Evolutionary conservation across 164 flowering plant species (phyloP).

Genomic region (Chimonanthus praecox): DNA sequence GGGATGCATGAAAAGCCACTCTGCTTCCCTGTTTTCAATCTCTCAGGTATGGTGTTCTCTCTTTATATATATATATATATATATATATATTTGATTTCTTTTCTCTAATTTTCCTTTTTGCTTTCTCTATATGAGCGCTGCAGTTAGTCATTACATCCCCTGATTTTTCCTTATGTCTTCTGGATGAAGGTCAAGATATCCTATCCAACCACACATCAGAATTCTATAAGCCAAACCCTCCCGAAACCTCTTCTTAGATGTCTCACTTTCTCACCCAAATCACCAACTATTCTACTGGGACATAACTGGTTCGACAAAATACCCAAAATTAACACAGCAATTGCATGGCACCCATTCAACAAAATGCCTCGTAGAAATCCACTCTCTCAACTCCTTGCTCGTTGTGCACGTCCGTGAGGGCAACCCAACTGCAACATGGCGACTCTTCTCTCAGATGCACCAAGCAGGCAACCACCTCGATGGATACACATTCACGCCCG

Average conservation of each 20-base stretch:
- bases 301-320: not conserved
- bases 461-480: constrained; percentile 12
- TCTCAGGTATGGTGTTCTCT: too few relatives aligned
- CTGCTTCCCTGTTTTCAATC: too few relatives aligned
- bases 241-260: too few relatives aligned
- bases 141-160: too few relatives aligned
- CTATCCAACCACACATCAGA: too few relatives aligned
- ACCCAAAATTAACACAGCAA: not conserved
- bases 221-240: too few relatives aligned
- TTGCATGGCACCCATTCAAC: constrained; percentile 18
- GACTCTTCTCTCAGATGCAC: constrained; percentile 30
- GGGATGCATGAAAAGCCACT: too few relatives aligned
- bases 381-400: constrained; percentile 33
- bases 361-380: constrained; percentile 24
- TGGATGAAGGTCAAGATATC: not conserved
- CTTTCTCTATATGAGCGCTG: too few relatives aligned
- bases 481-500: constrained; percentile 41
- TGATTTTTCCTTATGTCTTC: not conserved
- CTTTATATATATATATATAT: too few relatives aligned
- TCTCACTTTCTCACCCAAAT: too few relatives aligned
- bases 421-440: constrained; percentile 28
- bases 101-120: too few relatives aligned
- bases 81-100: too few relatives aligned
- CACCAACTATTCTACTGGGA: not conserved
- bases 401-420: constrained; percentile 21